These are phyloP conservation scores for Candolleomyces eurysporus DNA, from an alignment of 768 basidiomycete genomes.

Conservation along the genomic window DNA sequence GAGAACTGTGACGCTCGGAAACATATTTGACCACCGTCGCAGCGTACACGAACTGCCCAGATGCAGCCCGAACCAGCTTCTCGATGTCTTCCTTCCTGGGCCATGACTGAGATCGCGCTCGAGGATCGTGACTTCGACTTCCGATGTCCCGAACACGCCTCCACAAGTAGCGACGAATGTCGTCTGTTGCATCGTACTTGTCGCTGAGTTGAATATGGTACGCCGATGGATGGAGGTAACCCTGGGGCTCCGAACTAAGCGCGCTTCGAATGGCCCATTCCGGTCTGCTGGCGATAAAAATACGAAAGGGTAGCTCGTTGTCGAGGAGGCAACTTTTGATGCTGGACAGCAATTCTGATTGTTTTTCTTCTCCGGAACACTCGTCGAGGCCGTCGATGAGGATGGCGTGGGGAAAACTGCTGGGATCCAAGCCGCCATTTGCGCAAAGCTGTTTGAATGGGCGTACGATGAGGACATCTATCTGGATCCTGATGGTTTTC, in stretches of 20 bases:
- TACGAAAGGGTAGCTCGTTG: background rate
- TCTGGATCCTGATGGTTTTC: background rate
- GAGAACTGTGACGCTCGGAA: slow-evolving; percentile 8
- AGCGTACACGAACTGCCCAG: slow-evolving; percentile 15
- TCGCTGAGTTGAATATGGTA: too few species aligned
- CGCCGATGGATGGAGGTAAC: too few species aligned
- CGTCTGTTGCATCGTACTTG: slow-evolving; percentile 1
- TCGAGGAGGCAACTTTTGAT: background rate
- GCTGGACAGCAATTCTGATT: background rate
- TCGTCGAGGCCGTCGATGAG: slow-evolving; percentile 6
- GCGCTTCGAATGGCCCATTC: background rate
- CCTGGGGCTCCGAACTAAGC: background rate
- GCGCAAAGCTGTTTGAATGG: background rate
- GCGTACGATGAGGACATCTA: background rate
- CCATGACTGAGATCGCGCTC: slow-evolving; percentile 2
- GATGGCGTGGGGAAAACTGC: background rate
- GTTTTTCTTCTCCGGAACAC: slow-evolving; percentile 1
- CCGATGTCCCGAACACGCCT: slow-evolving; percentile 5
- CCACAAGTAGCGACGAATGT: background rate
- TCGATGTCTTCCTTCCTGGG: slow-evolving; percentile 5
- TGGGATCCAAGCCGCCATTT: background rate
- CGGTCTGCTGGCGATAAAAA: background rate
- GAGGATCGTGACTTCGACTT: background rate
- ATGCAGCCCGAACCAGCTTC: slow-evolving; percentile 9
- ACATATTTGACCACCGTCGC: slow-evolving; percentile 11